A percentile compares a stretch with the other conserved stretches of the same genome.
phyloP scores from a whole-genome alignment of 78 protist genomes.

The Dictyostelium brefeldianum region DNA sequence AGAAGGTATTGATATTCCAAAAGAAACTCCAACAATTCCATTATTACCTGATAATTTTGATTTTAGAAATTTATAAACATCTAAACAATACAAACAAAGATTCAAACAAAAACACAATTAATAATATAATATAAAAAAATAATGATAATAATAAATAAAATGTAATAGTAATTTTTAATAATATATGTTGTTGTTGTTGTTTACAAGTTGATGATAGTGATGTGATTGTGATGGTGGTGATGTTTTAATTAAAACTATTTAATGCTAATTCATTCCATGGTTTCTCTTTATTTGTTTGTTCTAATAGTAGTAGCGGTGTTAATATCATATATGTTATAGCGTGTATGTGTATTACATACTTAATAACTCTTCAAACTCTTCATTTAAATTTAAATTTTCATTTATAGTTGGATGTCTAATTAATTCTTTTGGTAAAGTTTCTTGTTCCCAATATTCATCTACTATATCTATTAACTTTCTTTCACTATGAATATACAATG shows the following conservation, averaged over 20 bases:
- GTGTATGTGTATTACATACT: not conserved
- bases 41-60: slow-evolving; percentile 20
- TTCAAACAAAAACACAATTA: not conserved
- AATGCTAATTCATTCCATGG: slow-evolving; percentile 25
- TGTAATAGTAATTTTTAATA: not conserved
- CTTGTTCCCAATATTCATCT: slow-evolving; percentile 5
- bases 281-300: slow-evolving; percentile 7
- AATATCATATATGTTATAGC: too few relatives aligned
- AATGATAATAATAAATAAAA: not conserved
- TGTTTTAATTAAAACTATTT: not conserved
- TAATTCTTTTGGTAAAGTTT: slow-evolving; percentile 1
- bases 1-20: slow-evolving; percentile 67
- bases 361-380: slow-evolving; percentile 13
- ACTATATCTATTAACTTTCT: slow-evolving; percentile 23
- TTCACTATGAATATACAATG: slow-evolving; percentile 7
- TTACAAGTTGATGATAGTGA: not conserved
- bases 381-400: slow-evolving; percentile 8
- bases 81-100: not conserved
- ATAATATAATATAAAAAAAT: not conserved
- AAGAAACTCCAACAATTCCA: slow-evolving; percentile 41
- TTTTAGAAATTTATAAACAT: slow-evolving; percentile 10
- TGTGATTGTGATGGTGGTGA: too few relatives aligned
- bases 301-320: not conserved
- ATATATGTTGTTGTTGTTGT: not conserved
- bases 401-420: not conserved